phyloP scores from a whole-genome alignment of 345 rosid species.

The Jatropha curcas region DNA sequence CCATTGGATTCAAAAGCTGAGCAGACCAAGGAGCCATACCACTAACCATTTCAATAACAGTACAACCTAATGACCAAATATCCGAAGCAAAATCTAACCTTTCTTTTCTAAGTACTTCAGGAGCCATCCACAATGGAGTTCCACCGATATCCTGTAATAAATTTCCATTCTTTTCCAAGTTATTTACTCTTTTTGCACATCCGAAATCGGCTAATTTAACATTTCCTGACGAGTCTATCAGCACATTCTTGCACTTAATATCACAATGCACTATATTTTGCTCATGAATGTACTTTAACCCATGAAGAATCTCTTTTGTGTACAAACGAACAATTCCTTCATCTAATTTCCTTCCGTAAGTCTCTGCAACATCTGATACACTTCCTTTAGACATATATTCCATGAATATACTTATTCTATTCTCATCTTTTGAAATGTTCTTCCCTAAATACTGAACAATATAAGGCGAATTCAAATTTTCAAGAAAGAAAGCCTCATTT shows the following conservation, averaged over 20 bases:
- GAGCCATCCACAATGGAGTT: slow-evolving; percentile 49
- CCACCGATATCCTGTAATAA: slow-evolving; percentile 18
- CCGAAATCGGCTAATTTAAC: slow-evolving; percentile 46
- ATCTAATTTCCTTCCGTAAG: slow-evolving; percentile 38
- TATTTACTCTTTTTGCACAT: slow-evolving; percentile 31
- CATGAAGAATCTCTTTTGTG: slow-evolving; percentile 32
- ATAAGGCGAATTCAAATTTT: slow-evolving; percentile 32
- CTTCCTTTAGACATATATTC: slow-evolving; percentile 46
- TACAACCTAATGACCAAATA: slow-evolving; percentile 49
- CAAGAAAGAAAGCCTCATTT: slow-evolving; percentile 32
- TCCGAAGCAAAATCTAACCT: slow-evolving; percentile 29
- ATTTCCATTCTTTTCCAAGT: background rate
- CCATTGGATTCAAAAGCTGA: slow-evolving; percentile 26
- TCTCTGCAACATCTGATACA: slow-evolving; percentile 27
- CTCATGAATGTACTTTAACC: slow-evolving; percentile 35
- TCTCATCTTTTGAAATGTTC: slow-evolving; percentile 10
- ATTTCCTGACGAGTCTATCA: slow-evolving; percentile 26
- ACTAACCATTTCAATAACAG: slow-evolving; percentile 45
- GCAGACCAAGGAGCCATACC: slow-evolving; percentile 37
- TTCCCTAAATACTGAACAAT: slow-evolving; percentile 32
- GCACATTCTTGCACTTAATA: slow-evolving; percentile 42
- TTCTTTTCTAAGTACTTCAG: slow-evolving; percentile 40
- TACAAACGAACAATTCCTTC: slow-evolving; percentile 29
- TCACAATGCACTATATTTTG: slow-evolving; percentile 44
- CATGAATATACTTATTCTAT: slow-evolving; percentile 29